Evolutionary conservation across 2,329 filamentous ascomycete species (phyloP).

Genomic region (Aspergillus fructus): DNA sequence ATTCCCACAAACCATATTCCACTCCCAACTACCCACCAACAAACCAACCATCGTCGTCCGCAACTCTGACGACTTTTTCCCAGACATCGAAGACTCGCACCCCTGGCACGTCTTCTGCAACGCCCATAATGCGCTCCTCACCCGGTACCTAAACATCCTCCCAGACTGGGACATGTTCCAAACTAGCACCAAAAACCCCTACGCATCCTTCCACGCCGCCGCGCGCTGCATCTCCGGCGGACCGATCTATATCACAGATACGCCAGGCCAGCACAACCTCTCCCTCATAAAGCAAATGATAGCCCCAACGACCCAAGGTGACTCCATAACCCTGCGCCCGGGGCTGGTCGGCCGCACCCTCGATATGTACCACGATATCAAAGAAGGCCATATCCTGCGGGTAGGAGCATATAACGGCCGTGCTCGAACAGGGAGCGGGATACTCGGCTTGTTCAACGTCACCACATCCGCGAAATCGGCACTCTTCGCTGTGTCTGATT

Average conservation of each 20-base stretch:
- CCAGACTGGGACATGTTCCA: slow-evolving; percentile 84
- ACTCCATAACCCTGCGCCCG: slow-evolving; percentile 78
- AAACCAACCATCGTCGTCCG: slow-evolving; percentile 72
- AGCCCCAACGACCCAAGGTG: slow-evolving; percentile 67
- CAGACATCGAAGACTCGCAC: slow-evolving; percentile 74
- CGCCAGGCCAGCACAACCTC: slow-evolving; percentile 76
- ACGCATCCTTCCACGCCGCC: slow-evolving; percentile 82
- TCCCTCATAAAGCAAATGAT: slow-evolving; percentile 78
- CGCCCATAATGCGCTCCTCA: slow-evolving; percentile 82
- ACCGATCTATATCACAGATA: slow-evolving; percentile 91
- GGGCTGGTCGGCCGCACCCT: slow-evolving; percentile 70
- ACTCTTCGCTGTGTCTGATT: slow-evolving; percentile 67
- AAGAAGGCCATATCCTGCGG: slow-evolving; percentile 71
- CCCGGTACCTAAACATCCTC: slow-evolving; percentile 78
- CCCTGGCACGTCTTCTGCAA: slow-evolving; percentile 96
- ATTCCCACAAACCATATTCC: slow-evolving; percentile 80
- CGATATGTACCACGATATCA: slow-evolving; percentile 72
- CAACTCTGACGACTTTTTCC: slow-evolving; percentile 90
- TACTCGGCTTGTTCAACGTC: slow-evolving; percentile 85
- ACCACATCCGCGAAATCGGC: slow-evolving; percentile 63
- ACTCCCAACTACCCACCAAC: slow-evolving; percentile 75
- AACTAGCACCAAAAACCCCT: slow-evolving; percentile 57
- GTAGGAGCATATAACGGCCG: slow-evolving; percentile 74
- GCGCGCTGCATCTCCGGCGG: slow-evolving; percentile 87
- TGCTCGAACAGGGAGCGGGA: slow-evolving; percentile 67